Evolutionary conservation across 2,329 filamentous ascomycete genomes (phyloP), one percentile per base, ranked within the genome.

Genomic region (Claviceps maximensis): DNA sequence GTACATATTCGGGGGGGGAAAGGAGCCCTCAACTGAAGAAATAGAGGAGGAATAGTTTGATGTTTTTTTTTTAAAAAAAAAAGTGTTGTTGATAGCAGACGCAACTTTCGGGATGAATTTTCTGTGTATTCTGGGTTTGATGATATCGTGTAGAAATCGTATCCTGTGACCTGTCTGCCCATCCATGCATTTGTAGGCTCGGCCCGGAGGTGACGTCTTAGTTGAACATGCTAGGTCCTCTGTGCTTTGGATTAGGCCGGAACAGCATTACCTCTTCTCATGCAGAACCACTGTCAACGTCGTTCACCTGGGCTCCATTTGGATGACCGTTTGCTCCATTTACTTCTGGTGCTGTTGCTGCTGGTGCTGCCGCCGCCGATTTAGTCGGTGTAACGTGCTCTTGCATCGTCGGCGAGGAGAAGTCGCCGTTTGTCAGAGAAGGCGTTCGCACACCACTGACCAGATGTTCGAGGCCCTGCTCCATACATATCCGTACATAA

Each of bases 401-500:
- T 53, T 68, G 64, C 56, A 72, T 74, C 23, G 63, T 65, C 0
- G 75, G 74, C 9, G 75, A 76, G 27, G 73, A 66, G 54, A 73
- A 71, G 29, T 71, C 63, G 23, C 74, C 77, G 48, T 78, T 79
- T 12, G 71, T 60, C 12, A 74, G 62, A 23, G 67, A 64, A 4
- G 73, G 69, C 52, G 71, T 74, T 53, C 69, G 66, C 38, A 68
- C 65, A n/a, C 70, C 71, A 31, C 69, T 68, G 54, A 81, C 53
- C 49, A 82, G 70, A 64, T 83, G 72, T 13, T 70, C 67, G 6
- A 82, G 69, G n/a, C 77, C 76, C 62, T 83, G 79, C 55, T 81
- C 75, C 51, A 72, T 66, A 61, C 76, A 81, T 19, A 82, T 64
- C 33, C 71, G 71, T 27, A 67, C 67, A 57, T 81, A 83, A 31